These are phyloP conservation scores for Lactarius sanguifluus DNA, from an alignment of 768 basidiomycete genomes.

Conservation along the genomic window DNA sequence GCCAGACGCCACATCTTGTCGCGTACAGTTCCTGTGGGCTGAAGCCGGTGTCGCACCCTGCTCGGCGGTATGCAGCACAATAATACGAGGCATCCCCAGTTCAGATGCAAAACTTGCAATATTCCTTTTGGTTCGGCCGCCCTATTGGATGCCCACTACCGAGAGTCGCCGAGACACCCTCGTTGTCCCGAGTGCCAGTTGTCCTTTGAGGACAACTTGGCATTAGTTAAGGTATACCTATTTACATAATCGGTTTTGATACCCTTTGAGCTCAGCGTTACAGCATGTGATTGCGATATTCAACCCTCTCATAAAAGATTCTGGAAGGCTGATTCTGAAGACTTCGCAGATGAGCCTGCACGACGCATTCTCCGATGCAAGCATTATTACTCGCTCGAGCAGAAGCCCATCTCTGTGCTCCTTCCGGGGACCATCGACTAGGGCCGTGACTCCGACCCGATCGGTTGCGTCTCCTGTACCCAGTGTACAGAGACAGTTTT, in stretches of 20 bases:
- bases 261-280: slow-evolving; percentile 6
- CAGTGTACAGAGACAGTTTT: background rate
- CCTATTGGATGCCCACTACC: slow-evolving; percentile 24
- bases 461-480: slow-evolving; percentile 12
- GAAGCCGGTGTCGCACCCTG: background rate
- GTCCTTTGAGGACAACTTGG: slow-evolving; percentile 43
- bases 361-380: slow-evolving; percentile 14
- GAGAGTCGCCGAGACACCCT: slow-evolving; percentile 44
- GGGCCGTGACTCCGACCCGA: slow-evolving; percentile 8
- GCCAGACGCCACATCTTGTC: background rate
- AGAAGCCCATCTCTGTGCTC: slow-evolving; percentile 23
- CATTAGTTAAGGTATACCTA: slow-evolving; percentile 39
- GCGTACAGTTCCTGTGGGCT: background rate
- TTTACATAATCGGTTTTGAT: background rate
- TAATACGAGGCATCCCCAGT: slow-evolving; percentile 16
- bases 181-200: slow-evolving; percentile 45
- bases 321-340: slow-evolving; percentile 26
- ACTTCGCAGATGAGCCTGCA: slow-evolving; percentile 27
- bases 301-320: slow-evolving; percentile 27
- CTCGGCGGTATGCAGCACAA: slow-evolving; percentile 17
- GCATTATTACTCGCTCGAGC: slow-evolving; percentile 11
- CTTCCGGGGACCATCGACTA: background rate
- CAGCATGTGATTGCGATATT: slow-evolving; percentile 29
- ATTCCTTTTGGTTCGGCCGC: slow-evolving; percentile 20
- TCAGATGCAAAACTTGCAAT: slow-evolving; percentile 22